A percentile compares a stretch with the other conserved stretches of the same genome.
phyloP scores from a whole-genome alignment of 176 grass and related monocot species.

The Raddia distichophylla region DNA sequence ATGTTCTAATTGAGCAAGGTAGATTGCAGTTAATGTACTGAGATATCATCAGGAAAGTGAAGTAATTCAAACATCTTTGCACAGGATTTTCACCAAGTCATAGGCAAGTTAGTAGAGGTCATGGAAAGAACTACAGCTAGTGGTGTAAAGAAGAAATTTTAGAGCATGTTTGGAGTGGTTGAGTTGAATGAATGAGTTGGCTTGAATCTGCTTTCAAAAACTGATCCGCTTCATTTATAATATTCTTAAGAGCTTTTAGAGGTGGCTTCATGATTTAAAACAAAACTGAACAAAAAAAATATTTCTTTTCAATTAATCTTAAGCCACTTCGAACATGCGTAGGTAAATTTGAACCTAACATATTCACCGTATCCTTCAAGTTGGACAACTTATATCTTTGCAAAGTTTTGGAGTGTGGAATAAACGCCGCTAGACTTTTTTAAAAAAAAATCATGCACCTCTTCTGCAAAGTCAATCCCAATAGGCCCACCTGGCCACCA shows the following conservation, averaged over 20 bases:
- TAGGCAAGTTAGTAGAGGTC: conserved; percentile 16
- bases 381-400: conserved; percentile 54
- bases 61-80: not conserved
- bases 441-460: conserved; percentile 67
- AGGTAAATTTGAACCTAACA: conserved; percentile 42
- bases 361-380: conserved; percentile 57
- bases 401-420: conserved; percentile 42
- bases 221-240: too few species aligned
- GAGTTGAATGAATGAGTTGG: too few species aligned
- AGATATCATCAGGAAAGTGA: not conserved
- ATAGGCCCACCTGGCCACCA: conserved; percentile 58
- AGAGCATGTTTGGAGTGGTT: too few species aligned
- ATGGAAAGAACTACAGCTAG: conserved; percentile 21
- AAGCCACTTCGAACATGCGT: not conserved
- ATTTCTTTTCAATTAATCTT: too few species aligned
- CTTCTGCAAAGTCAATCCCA: conserved; percentile 67
- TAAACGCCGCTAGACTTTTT: conserved; percentile 57
- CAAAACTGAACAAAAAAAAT: too few species aligned
- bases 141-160: conserved; percentile 42
- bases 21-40: conserved; percentile 10
- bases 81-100: conserved; percentile 13
- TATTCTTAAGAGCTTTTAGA: too few species aligned
- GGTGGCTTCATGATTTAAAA: too few species aligned
- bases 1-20: conserved; percentile 5
- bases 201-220: too few species aligned